Evolutionary conservation across 805 yeast species (phyloP).

Genomic region (Pichia nanzhaoensis): DNA sequence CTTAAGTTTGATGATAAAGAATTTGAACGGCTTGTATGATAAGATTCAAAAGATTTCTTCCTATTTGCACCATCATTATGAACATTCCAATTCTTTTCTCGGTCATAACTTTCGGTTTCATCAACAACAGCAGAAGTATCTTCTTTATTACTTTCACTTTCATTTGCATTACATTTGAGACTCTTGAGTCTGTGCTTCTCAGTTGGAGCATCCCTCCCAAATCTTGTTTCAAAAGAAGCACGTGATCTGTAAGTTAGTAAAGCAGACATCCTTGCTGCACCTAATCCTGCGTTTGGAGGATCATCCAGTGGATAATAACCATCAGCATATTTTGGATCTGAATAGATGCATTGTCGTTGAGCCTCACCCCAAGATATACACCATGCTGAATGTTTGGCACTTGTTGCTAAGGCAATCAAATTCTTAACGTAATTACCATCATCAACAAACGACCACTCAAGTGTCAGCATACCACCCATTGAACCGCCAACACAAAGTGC

Average conservation of each 20-base stretch:
- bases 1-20: conserved; percentile 24
- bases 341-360: conserved; percentile 90
- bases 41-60: conserved; percentile 24
- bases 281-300: conserved; percentile 79
- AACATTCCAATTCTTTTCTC: conserved; percentile 70
- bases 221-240: conserved; percentile 83
- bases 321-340: conserved; percentile 88
- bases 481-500: conserved; percentile 94
- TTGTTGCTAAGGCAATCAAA: conserved; percentile 82
- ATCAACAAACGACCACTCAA: conserved; percentile 69
- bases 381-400: conserved; percentile 96
- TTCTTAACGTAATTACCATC: conserved; percentile 62
- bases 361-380: conserved; percentile 99
- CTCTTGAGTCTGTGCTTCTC: conserved; percentile 21
- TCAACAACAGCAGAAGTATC: conserved; percentile 16
- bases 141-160: conserved; percentile 14
- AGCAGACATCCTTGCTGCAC: conserved; percentile 98
- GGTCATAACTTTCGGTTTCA: conserved; percentile 26
- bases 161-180: conserved; percentile 3
- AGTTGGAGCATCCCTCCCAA: conserved; percentile 74
- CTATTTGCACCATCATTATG: conserved; percentile 72
- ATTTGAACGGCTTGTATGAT: conserved; percentile 25
- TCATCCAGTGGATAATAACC: conserved; percentile 77
- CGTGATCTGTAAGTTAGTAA: conserved; percentile 86
- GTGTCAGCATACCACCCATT: conserved; percentile 96